Evolutionary conservation across 345 rosid species (phyloP).

Genomic region (Syzygium oleosum): DNA sequence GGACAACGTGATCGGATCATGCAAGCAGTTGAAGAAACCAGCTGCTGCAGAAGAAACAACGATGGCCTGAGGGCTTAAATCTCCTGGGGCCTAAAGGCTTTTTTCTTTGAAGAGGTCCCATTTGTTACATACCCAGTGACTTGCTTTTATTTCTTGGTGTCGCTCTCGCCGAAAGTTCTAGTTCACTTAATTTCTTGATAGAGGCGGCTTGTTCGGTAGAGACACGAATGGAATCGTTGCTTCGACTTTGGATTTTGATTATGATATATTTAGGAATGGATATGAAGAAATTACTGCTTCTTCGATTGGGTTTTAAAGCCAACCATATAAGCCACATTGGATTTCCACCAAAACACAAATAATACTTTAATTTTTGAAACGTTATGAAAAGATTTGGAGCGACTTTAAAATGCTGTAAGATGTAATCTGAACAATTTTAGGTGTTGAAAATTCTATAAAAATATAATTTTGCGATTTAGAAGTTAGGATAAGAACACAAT

Average conservation of each 20-base stretch:
- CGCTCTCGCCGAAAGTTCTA: not conserved
- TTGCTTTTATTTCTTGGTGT: not conserved
- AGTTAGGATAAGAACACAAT: not conserved
- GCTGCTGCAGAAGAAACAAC: not conserved
- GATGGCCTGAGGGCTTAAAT: not conserved
- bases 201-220: not conserved
- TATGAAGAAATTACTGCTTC: not conserved
- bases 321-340: not conserved
- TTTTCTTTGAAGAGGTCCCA: not conserved
- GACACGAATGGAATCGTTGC: not conserved
- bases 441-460: not conserved
- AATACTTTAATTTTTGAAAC: not conserved
- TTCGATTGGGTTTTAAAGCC: not conserved
- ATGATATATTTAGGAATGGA: not conserved
- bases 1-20: not conserved
- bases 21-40: not conserved
- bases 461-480: fast-evolving
- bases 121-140: not conserved
- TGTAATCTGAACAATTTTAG: not conserved
- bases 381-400: not conserved
- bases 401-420: not conserved
- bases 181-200: not conserved
- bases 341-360: not conserved
- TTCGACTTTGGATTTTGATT: not conserved
- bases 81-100: not conserved